A percentile compares a stretch with the other conserved stretches of the same genome.
Evolutionary conservation across 441 rosid genomes (phyloP).

Genomic region (Pelargonium australe): DNA sequence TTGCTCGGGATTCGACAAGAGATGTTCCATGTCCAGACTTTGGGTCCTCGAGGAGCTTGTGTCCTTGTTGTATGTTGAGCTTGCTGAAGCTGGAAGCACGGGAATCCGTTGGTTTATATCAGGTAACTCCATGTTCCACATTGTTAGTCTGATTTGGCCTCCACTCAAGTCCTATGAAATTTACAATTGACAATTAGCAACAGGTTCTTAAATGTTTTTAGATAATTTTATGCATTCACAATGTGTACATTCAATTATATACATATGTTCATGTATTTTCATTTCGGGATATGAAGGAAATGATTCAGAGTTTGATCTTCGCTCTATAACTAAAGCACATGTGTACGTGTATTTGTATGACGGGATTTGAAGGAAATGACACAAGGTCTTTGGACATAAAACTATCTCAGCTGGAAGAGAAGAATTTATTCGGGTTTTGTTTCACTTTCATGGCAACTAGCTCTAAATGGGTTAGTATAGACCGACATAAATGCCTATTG

Average conservation of each 20-base stretch:
- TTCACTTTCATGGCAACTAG: too few species aligned
- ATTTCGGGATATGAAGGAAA: not conserved
- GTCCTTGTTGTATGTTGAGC: conserved; percentile 36
- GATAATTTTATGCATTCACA: not conserved
- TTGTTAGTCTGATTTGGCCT: conserved; percentile 13
- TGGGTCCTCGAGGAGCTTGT: conserved; percentile 67
- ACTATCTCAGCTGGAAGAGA: too few species aligned
- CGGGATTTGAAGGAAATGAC: too few species aligned
- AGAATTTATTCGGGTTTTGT: too few species aligned
- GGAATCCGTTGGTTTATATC: conserved; percentile 41
- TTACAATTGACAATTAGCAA: not conserved
- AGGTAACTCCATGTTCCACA: conserved; percentile 33
- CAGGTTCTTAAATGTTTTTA: not conserved
- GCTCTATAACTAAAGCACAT: too few species aligned
- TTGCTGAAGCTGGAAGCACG: conserved; percentile 25
- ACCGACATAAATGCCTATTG: not conserved
- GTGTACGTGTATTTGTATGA: too few species aligned
- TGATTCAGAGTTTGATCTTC: not conserved
- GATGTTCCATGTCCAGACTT: conserved; percentile 57
- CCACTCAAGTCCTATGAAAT: not conserved
- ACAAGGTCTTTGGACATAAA: too few species aligned
- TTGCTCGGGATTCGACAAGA: conserved; percentile 32
- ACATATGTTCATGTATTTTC: too few species aligned
- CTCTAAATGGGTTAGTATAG: not conserved
- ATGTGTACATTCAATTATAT: too few species aligned